Percentiles rank a stretch among this genome's conserved stretches.
phyloP scores from a whole-genome alignment of 1,139 yeast genomes.

The Blastobotrys capitulatus region DNA sequence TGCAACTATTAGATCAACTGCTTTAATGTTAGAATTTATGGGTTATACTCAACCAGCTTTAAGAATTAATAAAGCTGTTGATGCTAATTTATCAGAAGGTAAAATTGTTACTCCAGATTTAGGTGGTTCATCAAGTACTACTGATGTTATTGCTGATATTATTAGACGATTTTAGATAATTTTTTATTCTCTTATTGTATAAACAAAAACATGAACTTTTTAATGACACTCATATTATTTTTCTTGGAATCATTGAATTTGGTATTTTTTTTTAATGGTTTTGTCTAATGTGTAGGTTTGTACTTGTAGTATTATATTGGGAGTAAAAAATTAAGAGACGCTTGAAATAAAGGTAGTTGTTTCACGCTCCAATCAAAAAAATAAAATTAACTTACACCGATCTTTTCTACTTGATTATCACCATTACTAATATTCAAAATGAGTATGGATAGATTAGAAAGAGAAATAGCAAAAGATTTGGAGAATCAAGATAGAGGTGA shows the following conservation, averaged over 20 bases:
- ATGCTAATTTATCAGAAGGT: constrained; percentile 81
- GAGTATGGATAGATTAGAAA: background rate
- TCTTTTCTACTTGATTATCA: background rate
- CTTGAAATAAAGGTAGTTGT: too few relatives aligned
- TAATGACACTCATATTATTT: too few relatives aligned
- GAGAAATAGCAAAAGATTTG: background rate
- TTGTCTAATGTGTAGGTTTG: too few relatives aligned
- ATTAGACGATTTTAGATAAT: constrained; percentile 44
- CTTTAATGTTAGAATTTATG: constrained; percentile 94
- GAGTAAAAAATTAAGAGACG: too few relatives aligned
- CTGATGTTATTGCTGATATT: constrained; percentile 80
- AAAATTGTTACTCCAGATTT: constrained; percentile 86
- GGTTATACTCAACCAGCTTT: constrained; percentile 90
- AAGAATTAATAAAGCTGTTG: constrained; percentile 88
- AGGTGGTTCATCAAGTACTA: constrained; percentile 84
- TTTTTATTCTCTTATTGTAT: too few relatives aligned
- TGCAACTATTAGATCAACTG: constrained; percentile 96
- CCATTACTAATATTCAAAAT: background rate
- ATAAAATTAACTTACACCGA: too few relatives aligned
- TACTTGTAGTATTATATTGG: too few relatives aligned
- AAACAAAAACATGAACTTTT: too few relatives aligned
- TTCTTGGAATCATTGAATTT: too few relatives aligned
- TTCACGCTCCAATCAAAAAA: too few relatives aligned
- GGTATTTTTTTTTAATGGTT: too few relatives aligned
- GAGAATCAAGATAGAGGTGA: background rate